Conservation (phyloP, 768 basidiomycete species). For the Amanita exitialis region DNA sequence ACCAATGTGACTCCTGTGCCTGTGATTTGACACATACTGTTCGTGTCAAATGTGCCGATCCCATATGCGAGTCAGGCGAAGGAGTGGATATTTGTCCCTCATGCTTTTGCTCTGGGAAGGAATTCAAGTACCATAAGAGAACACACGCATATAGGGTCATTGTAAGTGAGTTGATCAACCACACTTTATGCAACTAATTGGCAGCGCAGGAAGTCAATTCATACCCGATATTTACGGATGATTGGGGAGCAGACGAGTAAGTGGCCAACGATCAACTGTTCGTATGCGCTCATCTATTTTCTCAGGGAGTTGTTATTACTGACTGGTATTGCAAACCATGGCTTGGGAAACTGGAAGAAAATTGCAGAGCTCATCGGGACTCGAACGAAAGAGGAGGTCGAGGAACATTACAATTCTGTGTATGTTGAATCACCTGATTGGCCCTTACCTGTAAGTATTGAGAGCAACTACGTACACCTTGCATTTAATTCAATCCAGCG, state of each 20-base stretch:
- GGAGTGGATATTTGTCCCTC: constrained; percentile 90
- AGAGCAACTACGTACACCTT: constrained; percentile 4
- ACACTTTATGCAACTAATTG: neutral
- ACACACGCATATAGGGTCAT: constrained; percentile 89
- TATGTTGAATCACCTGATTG: constrained; percentile 74
- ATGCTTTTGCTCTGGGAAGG: constrained; percentile 90
- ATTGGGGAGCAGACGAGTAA: constrained; percentile 98
- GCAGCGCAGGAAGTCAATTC: constrained; percentile 78
- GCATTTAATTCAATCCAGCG: constrained; percentile 19
- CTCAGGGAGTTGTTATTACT: constrained; percentile 79
- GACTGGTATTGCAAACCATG: constrained; percentile 80
- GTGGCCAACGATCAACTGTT: constrained; percentile 15
- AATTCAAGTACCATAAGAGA: constrained; percentile 77
- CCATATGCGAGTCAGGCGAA: constrained; percentile 40
- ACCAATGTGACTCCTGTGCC: constrained; percentile 75
- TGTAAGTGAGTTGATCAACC: constrained; percentile 32
- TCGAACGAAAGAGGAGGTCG: constrained; percentile 87
- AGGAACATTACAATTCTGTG: constrained; percentile 75
- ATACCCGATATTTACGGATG: constrained; percentile 88
- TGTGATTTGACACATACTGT: constrained; percentile 94
- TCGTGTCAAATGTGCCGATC: constrained; percentile 91
- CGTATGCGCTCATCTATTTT: neutral
- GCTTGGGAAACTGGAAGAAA: constrained; percentile 95
- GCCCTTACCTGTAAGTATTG: constrained; percentile 64
- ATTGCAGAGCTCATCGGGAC: constrained; percentile 94